Conservation (phyloP, 148 eudicot species). For the Silene conica region DNA sequence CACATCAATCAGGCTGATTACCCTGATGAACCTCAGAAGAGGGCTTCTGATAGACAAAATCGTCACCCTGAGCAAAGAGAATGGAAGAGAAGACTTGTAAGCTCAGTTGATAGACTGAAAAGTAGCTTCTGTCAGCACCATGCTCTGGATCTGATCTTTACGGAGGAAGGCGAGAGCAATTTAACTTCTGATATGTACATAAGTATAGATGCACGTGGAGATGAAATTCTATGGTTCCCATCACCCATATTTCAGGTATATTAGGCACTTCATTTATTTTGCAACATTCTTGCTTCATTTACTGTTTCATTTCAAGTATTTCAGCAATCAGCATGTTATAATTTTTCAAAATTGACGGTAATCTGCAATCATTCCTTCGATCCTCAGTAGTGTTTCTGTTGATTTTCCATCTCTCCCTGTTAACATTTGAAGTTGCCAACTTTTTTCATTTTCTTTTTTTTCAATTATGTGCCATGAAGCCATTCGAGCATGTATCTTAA, state of each 20-base stretch:
- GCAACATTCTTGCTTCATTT: neutral
- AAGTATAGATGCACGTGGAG: conserved; percentile 70
- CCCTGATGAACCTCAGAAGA: conserved; percentile 60
- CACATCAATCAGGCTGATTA: conserved; percentile 48
- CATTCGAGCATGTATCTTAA: too few relatives aligned
- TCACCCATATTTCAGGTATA: conserved; percentile 89
- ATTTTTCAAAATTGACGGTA: neutral
- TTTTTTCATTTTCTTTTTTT: too few relatives aligned
- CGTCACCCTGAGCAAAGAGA: conserved; percentile 95
- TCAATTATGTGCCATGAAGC: too few relatives aligned
- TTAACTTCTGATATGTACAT: conserved; percentile 84
- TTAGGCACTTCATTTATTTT: neutral
- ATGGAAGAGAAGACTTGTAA: conserved; percentile 85
- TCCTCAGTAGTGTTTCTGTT: too few relatives aligned
- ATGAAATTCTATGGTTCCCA: conserved; percentile 83
- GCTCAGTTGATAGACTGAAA: conserved; percentile 81
- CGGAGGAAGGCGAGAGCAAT: conserved; percentile 89
- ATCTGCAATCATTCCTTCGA: too few relatives aligned
- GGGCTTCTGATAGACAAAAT: conserved; percentile 62
- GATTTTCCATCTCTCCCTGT: too few relatives aligned
- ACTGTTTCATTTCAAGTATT: neutral
- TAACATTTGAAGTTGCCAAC: too few relatives aligned
- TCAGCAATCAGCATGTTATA: neutral
- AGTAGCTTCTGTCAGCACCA: conserved; percentile 91
- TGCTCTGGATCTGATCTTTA: conserved; percentile 89